phyloP scores from a whole-genome alignment of 208 protist genomes.

The Wallacemonas sp. region DNA sequence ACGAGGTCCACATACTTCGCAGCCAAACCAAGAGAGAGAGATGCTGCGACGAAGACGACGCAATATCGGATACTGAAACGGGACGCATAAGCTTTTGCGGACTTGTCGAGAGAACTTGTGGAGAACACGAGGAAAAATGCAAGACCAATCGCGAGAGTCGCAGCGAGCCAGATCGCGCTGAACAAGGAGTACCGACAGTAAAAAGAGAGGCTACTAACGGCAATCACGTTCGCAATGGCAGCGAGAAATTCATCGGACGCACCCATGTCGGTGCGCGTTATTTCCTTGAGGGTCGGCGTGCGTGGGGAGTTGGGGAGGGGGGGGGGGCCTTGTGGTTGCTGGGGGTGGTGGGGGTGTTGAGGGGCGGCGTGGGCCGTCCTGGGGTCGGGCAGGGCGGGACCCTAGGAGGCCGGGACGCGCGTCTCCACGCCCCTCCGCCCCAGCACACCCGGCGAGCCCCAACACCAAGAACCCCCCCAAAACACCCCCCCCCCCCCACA shows the following conservation, averaged over 20 bases:
- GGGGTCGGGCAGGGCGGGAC: too few relatives aligned
- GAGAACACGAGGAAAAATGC: neutral
- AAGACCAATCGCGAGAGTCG: neutral
- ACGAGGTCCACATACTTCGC: neutral
- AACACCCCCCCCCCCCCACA: neutral
- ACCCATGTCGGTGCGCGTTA: too few relatives aligned
- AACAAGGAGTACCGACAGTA: neutral
- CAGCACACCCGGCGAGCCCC: too few relatives aligned
- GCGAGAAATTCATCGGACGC: too few relatives aligned
- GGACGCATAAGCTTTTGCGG: neutral
- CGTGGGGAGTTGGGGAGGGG: too few relatives aligned
- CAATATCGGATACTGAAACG: neutral
- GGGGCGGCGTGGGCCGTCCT: too few relatives aligned
- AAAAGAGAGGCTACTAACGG: neutral
- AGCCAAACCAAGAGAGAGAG: neutral
- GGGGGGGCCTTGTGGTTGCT: too few relatives aligned
- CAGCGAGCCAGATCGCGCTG: slow-evolving; percentile 1
- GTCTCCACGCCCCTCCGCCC: too few relatives aligned
- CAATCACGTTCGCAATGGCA: too few relatives aligned
- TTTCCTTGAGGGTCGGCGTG: too few relatives aligned
- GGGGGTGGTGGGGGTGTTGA: too few relatives aligned
- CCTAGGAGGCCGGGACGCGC: too few relatives aligned
- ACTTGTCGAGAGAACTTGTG: neutral
- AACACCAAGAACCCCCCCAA: neutral
- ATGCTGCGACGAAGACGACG: neutral